These are phyloP conservation scores for Trichoderma virens DNA, from an alignment of 495 filamentous ascomycete genomes.

Conservation along the genomic window DNA sequence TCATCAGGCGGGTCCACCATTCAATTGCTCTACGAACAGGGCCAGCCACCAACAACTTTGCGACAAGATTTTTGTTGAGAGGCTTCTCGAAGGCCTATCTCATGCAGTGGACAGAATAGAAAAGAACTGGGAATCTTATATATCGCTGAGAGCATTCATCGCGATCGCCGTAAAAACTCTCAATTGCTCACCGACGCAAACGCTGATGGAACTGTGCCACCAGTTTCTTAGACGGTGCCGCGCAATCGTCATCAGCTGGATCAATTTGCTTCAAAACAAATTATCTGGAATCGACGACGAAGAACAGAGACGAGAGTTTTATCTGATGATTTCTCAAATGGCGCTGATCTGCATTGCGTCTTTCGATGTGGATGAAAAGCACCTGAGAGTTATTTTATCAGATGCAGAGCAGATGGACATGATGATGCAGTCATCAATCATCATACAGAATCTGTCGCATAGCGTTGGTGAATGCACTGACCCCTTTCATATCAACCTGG, in stretches of 20 bases:
- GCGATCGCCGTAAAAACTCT: neutral
- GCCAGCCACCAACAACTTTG: conserved; percentile 16
- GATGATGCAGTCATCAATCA: conserved; percentile 34
- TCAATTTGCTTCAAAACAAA: neutral
- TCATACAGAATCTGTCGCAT: no score
- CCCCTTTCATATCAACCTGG: no score
- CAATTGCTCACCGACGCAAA: neutral
- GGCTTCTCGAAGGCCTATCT: conserved; percentile 17
- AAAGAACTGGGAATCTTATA: conserved; percentile 43
- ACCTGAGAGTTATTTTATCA: conserved; percentile 21
- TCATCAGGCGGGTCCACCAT: conserved; percentile 38
- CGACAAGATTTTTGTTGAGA: conserved; percentile 13
- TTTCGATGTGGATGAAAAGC: conserved; percentile 26
- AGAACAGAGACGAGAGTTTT: neutral
- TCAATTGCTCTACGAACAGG: conserved; percentile 11
- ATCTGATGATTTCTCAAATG: neutral
- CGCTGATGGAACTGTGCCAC: neutral
- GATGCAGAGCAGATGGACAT: conserved; percentile 18
- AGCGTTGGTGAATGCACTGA: no score
- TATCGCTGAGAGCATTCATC: neutral
- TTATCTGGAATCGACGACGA: neutral
- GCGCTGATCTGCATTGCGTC: neutral
- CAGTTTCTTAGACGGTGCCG: neutral
- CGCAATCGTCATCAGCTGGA: neutral
- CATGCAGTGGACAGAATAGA: conserved; percentile 24